Base-by-base conservation (phyloP, 2,329 filamentous ascomycete species). In the Westerdykella sp. region DNA sequence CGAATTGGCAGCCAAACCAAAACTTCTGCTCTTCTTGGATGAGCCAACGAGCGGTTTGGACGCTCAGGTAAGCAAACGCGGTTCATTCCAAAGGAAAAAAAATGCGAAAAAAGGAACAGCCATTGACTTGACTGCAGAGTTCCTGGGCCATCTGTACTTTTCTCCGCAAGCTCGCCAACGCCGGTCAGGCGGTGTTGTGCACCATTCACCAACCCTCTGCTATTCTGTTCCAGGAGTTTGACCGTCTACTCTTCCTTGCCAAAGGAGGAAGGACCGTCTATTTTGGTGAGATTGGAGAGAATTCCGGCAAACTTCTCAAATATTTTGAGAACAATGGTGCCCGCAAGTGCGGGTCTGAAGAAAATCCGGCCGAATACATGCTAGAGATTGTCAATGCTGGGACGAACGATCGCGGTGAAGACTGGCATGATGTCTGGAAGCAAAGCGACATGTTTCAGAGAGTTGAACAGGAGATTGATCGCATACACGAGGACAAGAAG, bases 321-420 rank as follows among this genome's bases (percentile, higher is more conserved):
- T 73, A 74, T 62, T 89, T 90, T 45, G 78, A 83, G 56, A 56
- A 64, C 10, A 77, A 84, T 43, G 84, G 84, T 4, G 81, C 78
- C 1, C 70, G 77, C 3, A 65, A 69, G 37, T 85, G 84, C 45
- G 73, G 70, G 7, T 63, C 73, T 2, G 73, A 79, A 1, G 83
- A 84, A 47, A 88, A 88, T 52, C 84, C 85, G 0, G 85, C 85
- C 1, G 85, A 89, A 65, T 88, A 80, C 69, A 87, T 88, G 79
- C 73, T 88, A n/a, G 71, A 73, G 45, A 62, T 72, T 37, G 65
- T 67, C 18, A 59, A 61, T 41, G 57, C 62, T 21, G 63, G 63
- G 13, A 59, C 60, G 31, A 59, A 60, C 35, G 43, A 56, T 13
- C 42, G 57, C 22, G 55, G 54, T 1, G n/a, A 54, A 46, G 68